Evolutionary conservation across 2,329 filamentous ascomycete genomes (phyloP).

Genomic region (Penicillium sp.): DNA sequence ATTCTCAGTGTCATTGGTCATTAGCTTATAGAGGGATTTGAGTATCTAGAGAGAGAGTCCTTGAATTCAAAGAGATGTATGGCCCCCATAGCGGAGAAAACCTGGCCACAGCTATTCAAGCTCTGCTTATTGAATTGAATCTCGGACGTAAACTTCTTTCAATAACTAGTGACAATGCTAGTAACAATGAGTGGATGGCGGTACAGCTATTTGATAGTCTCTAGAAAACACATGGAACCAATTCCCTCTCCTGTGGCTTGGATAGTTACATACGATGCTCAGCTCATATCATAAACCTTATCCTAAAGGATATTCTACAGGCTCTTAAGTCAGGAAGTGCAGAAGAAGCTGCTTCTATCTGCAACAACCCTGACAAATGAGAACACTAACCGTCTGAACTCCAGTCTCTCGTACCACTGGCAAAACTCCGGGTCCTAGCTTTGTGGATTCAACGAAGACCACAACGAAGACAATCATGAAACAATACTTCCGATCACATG

Average conservation of each 20-base stretch:
- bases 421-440: slow-evolving; percentile 8
- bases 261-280: slow-evolving; percentile 11
- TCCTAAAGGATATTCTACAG: slow-evolving; percentile 11
- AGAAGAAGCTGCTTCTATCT: slow-evolving; percentile 5
- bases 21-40: slow-evolving; percentile 21
- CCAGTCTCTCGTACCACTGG: slow-evolving; percentile 6
- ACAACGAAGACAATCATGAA: slow-evolving; percentile 11
- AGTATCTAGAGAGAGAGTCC: slow-evolving; percentile 15
- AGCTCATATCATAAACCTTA: slow-evolving; percentile 16
- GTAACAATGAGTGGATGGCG: slow-evolving; percentile 11
- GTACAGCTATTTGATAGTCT: slow-evolving; percentile 1
- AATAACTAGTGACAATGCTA: slow-evolving; percentile 10
- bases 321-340: slow-evolving; percentile 1
- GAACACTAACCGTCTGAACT: slow-evolving; percentile 6
- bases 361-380: slow-evolving; percentile 2
- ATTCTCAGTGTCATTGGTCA: slow-evolving; percentile 21
- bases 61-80: slow-evolving; percentile 19
- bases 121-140: slow-evolving; percentile 10
- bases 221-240: slow-evolving; percentile 1
- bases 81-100: slow-evolving; percentile 20
- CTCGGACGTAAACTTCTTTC: slow-evolving; percentile 6
- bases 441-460: slow-evolving; percentile 11
- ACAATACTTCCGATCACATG: slow-evolving; percentile 6
- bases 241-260: slow-evolving; percentile 3
- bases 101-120: slow-evolving; percentile 11